Evolutionary conservation across 257 asterid species (phyloP).

Genomic region (Solanum lycopersicoides): DNA sequence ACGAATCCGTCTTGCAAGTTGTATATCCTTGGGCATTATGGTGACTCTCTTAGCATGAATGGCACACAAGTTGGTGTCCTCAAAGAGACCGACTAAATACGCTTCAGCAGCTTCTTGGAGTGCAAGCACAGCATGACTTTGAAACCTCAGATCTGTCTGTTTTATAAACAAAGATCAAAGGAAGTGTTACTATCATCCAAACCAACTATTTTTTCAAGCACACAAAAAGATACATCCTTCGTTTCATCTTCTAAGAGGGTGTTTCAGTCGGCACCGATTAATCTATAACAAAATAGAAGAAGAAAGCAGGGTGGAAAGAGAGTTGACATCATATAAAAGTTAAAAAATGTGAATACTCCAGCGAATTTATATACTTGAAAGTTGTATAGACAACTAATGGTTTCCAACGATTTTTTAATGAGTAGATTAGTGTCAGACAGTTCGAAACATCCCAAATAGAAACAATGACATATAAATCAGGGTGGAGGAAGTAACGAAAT

Average conservation of each 20-base stretch:
- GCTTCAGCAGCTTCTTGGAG: conserved; percentile 81
- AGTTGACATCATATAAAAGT: neutral
- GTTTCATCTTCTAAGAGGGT: neutral
- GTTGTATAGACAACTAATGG: neutral
- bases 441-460: neutral
- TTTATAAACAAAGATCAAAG: neutral
- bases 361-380: neutral
- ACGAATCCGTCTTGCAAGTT: conserved; percentile 68
- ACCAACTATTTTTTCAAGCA: neutral
- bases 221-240: neutral
- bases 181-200: neutral
- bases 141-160: conserved; percentile 42
- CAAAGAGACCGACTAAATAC: conserved; percentile 61
- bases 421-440: neutral
- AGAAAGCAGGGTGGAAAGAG: neutral
- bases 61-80: conserved; percentile 68
- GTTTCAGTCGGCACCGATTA: neutral
- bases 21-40: conserved; percentile 34
- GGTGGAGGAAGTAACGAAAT: neutral
- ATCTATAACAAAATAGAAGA: neutral
- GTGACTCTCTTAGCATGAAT: neutral
- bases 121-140: conserved; percentile 57
- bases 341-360: neutral
- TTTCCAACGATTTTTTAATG: neutral
- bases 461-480: neutral